Evolutionary conservation across 2,329 filamentous ascomycete species (phyloP).

Genomic region (Sodiomyces alkalinus): DNA sequence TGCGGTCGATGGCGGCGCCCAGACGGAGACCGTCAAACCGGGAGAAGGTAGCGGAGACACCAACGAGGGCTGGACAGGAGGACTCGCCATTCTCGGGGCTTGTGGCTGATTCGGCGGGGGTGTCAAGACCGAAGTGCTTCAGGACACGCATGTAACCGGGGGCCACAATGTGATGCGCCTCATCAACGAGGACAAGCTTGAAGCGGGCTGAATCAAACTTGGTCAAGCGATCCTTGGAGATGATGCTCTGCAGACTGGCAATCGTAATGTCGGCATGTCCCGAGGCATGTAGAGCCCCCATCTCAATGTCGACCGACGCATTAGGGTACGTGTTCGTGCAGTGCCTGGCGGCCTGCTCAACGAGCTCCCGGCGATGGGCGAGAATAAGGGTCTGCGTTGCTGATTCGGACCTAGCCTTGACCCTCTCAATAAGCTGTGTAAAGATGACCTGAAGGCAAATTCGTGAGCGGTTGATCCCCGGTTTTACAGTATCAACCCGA

Average conservation of each 20-base stretch:
- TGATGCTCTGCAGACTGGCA: conserved; percentile 76
- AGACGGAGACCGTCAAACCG: conserved; percentile 72
- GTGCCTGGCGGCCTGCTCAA: conserved; percentile 83
- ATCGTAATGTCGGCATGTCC: conserved; percentile 84
- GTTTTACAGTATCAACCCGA: conserved; percentile 4
- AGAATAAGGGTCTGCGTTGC: conserved; percentile 76
- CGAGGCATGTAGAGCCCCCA: conserved; percentile 63
- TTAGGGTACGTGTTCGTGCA: conserved; percentile 67
- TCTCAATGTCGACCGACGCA: conserved; percentile 77
- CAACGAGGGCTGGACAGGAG: conserved; percentile 58
- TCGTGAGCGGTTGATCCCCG: no score
- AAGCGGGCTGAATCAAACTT: conserved; percentile 71
- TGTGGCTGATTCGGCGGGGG: no score
- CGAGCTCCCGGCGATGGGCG: conserved; percentile 81
- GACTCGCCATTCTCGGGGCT: conserved; percentile 25
- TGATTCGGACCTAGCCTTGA: conserved; percentile 37
- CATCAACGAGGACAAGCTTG: conserved; percentile 88
- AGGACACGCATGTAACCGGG: conserved; percentile 61
- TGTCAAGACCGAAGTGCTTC: conserved; percentile 59
- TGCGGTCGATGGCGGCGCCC: conserved; percentile 79
- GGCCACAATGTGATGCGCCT: conserved; percentile 93
- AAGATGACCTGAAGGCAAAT: conserved; percentile 59
- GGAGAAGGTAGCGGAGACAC: conserved; percentile 71
- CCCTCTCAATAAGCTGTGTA: conserved; percentile 77
- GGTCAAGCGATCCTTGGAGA: conserved; percentile 55